Evolutionary conservation across 257 asterid species (phyloP).

Genomic region (Craterostigma plantagineum): DNA sequence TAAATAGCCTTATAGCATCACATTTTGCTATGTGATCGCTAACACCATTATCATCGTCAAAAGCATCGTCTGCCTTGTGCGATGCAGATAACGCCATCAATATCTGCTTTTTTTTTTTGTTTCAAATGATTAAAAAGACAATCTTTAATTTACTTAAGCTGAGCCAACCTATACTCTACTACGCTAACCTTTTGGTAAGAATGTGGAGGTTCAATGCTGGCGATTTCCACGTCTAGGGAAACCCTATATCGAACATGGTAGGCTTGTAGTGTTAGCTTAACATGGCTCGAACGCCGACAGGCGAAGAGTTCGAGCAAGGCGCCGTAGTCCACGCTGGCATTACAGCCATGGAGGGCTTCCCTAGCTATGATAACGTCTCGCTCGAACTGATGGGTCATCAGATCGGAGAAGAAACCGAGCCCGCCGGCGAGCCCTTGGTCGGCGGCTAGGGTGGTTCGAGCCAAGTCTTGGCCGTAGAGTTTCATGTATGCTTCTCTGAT

Average conservation of each 20-base stretch:
- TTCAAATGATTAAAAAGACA: too few relatives aligned
- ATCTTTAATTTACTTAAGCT: too few relatives aligned
- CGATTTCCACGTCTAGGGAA: slow-evolving; percentile 31
- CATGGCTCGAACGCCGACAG: slow-evolving; percentile 58
- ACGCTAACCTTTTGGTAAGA: slow-evolving; percentile 54
- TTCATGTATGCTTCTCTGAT: slow-evolving; percentile 23
- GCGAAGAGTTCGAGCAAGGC: slow-evolving; percentile 41
- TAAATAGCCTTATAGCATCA: slow-evolving; percentile 48
- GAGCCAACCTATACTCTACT: too few relatives aligned
- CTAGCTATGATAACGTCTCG: slow-evolving; percentile 41
- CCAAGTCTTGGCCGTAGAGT: slow-evolving; percentile 27
- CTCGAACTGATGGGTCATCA: slow-evolving; percentile 37
- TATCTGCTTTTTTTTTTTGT: slow-evolving; percentile 24
- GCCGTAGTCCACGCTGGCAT: slow-evolving; percentile 13
- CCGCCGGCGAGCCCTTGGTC: slow-evolving; percentile 10
- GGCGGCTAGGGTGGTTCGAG: too few relatives aligned
- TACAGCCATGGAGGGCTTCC: slow-evolving; percentile 21
- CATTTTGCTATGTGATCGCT: slow-evolving; percentile 64
- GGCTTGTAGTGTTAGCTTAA: slow-evolving; percentile 41
- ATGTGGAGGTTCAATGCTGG: slow-evolving; percentile 38
- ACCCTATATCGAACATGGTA: slow-evolving; percentile 29
- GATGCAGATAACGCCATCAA: slow-evolving; percentile 55
- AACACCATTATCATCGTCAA: slow-evolving; percentile 11
- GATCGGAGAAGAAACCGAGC: slow-evolving; percentile 9
- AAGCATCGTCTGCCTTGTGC: slow-evolving; percentile 27